Conservation (phyloP, 1,284 basidiomycete genomes). For the Jaminaea rosea region DNA sequence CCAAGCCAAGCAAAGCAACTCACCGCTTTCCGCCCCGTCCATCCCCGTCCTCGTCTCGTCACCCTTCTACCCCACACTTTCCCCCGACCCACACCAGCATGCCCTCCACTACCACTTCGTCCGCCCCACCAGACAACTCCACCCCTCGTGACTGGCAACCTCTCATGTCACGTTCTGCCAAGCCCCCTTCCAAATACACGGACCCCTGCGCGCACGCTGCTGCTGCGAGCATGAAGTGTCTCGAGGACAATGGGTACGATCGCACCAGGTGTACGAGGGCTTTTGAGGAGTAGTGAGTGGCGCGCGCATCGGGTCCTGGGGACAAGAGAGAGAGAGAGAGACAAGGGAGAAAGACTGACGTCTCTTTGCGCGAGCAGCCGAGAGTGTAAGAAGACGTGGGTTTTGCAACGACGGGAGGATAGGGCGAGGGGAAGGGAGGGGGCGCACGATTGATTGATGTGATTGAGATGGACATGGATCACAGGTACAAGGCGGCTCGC, state of each 20-base stretch:
- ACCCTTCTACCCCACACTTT: too few relatives aligned
- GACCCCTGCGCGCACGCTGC: conserved; percentile 43
- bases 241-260: conserved; percentile 40
- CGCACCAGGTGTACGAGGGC: conserved; percentile 31
- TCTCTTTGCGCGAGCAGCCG: conserved; percentile 7
- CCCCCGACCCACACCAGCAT: too few relatives aligned
- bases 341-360: not conserved
- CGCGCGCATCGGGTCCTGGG: not conserved
- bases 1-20: too few relatives aligned
- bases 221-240: conserved; percentile 38
- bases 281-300: conserved; percentile 35
- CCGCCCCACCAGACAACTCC: not conserved
- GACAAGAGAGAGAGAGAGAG: not conserved
- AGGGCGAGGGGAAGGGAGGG: conserved; percentile 10
- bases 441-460: not conserved
- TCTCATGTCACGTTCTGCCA: not conserved
- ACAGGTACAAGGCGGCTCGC: too few relatives aligned
- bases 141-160: not conserved
- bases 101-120: too few relatives aligned
- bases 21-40: too few relatives aligned
- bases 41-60: too few relatives aligned
- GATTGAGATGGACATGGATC: too few relatives aligned
- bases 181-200: conserved; percentile 11
- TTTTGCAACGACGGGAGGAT: conserved; percentile 25
- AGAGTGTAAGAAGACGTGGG: conserved; percentile 38